phyloP scores from a whole-genome alignment of 345 rosid species.

The Salix arbutifolia region DNA sequence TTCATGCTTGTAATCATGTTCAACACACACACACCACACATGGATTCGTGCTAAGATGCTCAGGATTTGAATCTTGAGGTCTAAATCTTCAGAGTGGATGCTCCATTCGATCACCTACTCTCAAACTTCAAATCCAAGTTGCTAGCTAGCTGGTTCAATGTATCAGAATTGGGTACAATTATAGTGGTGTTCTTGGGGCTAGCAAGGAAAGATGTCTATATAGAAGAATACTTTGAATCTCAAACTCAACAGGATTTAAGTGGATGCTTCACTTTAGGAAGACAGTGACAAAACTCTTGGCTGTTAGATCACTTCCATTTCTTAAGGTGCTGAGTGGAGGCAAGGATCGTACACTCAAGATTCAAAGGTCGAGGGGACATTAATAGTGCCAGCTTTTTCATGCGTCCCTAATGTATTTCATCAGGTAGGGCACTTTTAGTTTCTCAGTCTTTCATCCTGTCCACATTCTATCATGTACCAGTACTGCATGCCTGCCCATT shows the following conservation, averaged over 20 bases:
- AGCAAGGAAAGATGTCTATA: background rate
- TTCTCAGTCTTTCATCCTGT: background rate
- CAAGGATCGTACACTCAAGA: background rate
- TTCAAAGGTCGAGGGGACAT: background rate
- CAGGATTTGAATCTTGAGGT: background rate
- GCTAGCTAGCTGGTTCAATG: background rate
- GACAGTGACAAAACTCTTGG: conserved; percentile 10
- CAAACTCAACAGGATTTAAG: background rate
- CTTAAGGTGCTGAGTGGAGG: conserved; percentile 2
- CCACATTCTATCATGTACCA: background rate
- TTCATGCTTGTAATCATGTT: no score
- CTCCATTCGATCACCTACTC: background rate
- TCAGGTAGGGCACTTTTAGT: background rate
- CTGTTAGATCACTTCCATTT: conserved; percentile 1
- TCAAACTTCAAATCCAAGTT: background rate
- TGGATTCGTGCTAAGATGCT: no score
- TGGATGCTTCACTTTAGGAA: conserved; percentile 16
- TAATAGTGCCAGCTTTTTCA: background rate
- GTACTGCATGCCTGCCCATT: background rate
- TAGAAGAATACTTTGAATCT: background rate
- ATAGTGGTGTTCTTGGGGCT: background rate
- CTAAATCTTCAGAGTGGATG: background rate
- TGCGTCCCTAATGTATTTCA: background rate
- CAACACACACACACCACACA: no score
- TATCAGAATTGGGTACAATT: background rate